These are phyloP conservation scores for Cyclotella cryptica DNA, from an alignment of 108 stramenopile species.

Conservation along the genomic window DNA sequence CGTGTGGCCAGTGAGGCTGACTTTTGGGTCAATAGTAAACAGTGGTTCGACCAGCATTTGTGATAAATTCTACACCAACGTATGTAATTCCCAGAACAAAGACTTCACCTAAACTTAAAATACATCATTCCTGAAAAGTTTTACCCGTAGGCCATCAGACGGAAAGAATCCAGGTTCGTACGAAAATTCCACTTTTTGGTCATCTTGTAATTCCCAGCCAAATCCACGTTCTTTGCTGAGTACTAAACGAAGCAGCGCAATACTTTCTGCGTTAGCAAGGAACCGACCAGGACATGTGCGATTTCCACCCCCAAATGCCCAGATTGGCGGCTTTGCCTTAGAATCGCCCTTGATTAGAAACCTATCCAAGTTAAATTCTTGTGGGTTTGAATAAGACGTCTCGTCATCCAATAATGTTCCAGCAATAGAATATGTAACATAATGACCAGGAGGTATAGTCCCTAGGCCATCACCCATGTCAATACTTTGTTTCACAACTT, in stretches of 20 bases:
- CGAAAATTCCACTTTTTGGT: constrained; percentile 36
- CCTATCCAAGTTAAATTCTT: constrained; percentile 24
- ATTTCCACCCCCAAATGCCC: constrained; percentile 46
- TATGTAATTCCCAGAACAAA: no score
- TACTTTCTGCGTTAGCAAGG: constrained; percentile 28
- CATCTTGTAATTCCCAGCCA: constrained; percentile 34
- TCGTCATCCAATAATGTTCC: constrained; percentile 35
- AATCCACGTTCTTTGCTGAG: constrained; percentile 13
- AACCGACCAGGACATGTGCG: constrained; percentile 49
- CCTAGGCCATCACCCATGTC: constrained; percentile 33
- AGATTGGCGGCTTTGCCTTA: background rate
- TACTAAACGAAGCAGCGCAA: constrained; percentile 27
- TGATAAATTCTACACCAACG: background rate
- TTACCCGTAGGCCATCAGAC: constrained; percentile 25
- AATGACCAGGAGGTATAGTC: constrained; percentile 28
- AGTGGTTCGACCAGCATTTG: constrained; percentile 80
- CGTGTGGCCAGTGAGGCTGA: constrained; percentile 76
- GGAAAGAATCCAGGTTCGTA: constrained; percentile 54
- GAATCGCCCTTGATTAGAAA: constrained; percentile 10
- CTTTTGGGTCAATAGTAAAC: constrained; percentile 79
- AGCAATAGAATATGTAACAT: constrained; percentile 41
- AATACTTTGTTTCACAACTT: constrained; percentile 24
- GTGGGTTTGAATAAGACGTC: constrained; percentile 21
- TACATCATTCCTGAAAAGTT: constrained; percentile 1
- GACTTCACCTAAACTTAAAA: no score